phyloP scores from a whole-genome alignment of 2,329 filamentous ascomycete genomes.

The Colletotrichum noveboracense region DNA sequence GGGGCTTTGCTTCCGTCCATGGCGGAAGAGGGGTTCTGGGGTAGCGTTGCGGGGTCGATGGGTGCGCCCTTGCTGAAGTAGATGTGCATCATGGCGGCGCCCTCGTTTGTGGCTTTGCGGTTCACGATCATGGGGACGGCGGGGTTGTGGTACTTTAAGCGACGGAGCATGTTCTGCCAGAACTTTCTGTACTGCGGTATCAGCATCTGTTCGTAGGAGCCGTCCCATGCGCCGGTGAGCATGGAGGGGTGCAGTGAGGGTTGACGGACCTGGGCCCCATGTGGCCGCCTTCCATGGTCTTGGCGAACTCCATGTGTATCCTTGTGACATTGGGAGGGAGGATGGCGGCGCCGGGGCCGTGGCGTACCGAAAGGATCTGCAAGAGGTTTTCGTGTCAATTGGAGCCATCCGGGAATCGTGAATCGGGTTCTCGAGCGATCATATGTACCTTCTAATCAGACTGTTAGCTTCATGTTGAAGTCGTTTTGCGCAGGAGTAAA shows the following conservation, averaged over 20 bases:
- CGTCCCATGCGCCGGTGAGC: neutral
- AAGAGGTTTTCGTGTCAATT: slow-evolving; percentile 30
- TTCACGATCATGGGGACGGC: slow-evolving; percentile 81
- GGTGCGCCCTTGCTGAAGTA: slow-evolving; percentile 56
- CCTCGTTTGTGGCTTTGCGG: slow-evolving; percentile 63
- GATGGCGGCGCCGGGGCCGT: slow-evolving; percentile 83
- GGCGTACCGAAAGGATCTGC: slow-evolving; percentile 76
- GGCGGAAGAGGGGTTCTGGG: slow-evolving; percentile 53
- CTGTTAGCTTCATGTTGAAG: slow-evolving; percentile 6
- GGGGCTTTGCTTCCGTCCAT: slow-evolving; percentile 54
- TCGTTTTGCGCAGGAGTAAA: neutral
- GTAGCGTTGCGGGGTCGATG: slow-evolving; percentile 32
- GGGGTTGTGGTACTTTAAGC: slow-evolving; percentile 95
- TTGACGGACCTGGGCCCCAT: slow-evolving; percentile 70
- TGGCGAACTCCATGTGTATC: slow-evolving; percentile 77
- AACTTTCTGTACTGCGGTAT: slow-evolving; percentile 70
- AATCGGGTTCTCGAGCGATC: neutral
- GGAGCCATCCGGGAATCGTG: neutral
- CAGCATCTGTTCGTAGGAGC: slow-evolving; percentile 25
- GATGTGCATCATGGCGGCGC: slow-evolving; percentile 67
- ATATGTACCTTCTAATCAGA: slow-evolving; percentile 21
- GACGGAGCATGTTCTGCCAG: slow-evolving; percentile 81
- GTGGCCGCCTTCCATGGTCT: slow-evolving; percentile 68
- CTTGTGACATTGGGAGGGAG: slow-evolving; percentile 78
- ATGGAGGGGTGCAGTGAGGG: neutral